Percentiles rank a stretch among this genome's conserved stretches.
Evolutionary conservation across 2,329 filamentous ascomycete genomes (phyloP).

Genomic region (Stemphylium vesicarium): DNA sequence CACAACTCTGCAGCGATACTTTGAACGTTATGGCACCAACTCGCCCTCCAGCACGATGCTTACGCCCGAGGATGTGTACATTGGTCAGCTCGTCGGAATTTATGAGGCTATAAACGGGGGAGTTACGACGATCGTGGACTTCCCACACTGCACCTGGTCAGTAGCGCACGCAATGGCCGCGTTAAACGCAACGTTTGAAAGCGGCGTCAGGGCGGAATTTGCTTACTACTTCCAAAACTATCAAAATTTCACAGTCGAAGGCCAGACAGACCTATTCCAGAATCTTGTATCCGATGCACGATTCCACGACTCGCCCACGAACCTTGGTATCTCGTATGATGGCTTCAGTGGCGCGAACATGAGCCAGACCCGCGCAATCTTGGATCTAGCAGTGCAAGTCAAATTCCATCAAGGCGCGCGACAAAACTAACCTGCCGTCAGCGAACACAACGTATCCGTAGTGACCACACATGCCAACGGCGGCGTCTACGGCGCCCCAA

Average conservation of each 20-base stretch:
- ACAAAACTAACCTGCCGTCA: neutral
- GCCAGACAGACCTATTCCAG: slow-evolving; percentile 3
- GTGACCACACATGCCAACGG: slow-evolving; percentile 50
- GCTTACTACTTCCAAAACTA: slow-evolving; percentile 10
- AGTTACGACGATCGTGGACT: slow-evolving; percentile 58
- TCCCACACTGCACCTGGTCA: slow-evolving; percentile 45
- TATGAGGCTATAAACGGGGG: slow-evolving; percentile 60
- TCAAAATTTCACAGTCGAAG: slow-evolving; percentile 8
- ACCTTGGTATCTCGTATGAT: slow-evolving; percentile 12
- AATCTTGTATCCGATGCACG: neutral
- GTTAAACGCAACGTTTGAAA: slow-evolving; percentile 56
- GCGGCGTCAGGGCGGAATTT: slow-evolving; percentile 36
- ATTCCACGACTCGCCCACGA: slow-evolving; percentile 2
- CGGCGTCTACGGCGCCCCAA: slow-evolving; percentile 16
- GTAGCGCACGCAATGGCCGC: slow-evolving; percentile 54
- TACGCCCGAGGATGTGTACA: slow-evolving; percentile 30
- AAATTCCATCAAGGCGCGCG: neutral
- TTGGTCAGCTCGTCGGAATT: slow-evolving; percentile 46
- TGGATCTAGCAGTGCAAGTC: slow-evolving; percentile 9
- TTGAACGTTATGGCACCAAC: slow-evolving; percentile 18
- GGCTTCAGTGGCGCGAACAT: slow-evolving; percentile 6
- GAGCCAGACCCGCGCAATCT: slow-evolving; percentile 5
- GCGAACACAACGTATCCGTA: slow-evolving; percentile 36
- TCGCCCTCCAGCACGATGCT: slow-evolving; percentile 9
- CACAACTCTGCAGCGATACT: slow-evolving; percentile 44